Conservation (phyloP, 2,329 filamentous ascomycete genomes). For the Fusarium goolgardi region DNA sequence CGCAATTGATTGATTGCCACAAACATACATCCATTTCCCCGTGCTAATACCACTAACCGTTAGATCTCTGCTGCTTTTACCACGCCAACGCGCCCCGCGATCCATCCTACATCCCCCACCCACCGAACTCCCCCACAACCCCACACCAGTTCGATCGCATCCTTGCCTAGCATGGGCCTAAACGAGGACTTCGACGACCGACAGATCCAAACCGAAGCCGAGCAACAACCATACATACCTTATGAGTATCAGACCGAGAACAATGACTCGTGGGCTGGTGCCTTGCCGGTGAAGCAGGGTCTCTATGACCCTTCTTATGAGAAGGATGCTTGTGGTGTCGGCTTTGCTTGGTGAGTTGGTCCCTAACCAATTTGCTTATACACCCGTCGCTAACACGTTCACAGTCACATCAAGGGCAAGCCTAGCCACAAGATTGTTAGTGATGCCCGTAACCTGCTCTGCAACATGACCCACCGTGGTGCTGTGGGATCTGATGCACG, state of each 20-base stretch:
- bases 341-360: slow-evolving; percentile 89
- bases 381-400: slow-evolving; percentile 37
- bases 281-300: slow-evolving; percentile 97
- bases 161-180: slow-evolving; percentile 76
- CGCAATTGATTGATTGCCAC: slow-evolving; percentile 4
- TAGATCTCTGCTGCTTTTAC: slow-evolving; percentile 46
- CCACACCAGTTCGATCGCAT: slow-evolving; percentile 47
- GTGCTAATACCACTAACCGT: slow-evolving; percentile 36
- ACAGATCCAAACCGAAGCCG: slow-evolving; percentile 70
- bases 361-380: neutral
- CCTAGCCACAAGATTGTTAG: slow-evolving; percentile 98
- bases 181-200: slow-evolving; percentile 75
- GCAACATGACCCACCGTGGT: slow-evolving; percentile 99
- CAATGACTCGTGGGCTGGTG: slow-evolving; percentile 89
- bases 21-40: slow-evolving; percentile 19
- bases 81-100: slow-evolving; percentile 45
- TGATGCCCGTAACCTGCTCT: slow-evolving; percentile 95
- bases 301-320: slow-evolving; percentile 96
- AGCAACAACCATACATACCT: slow-evolving; percentile 69
- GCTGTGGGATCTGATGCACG: slow-evolving; percentile 97
- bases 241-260: slow-evolving; percentile 92
- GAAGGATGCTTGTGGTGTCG: slow-evolving; percentile 99
- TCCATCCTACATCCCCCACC: slow-evolving; percentile 42
- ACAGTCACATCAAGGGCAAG: slow-evolving; percentile 95
- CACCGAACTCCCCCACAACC: slow-evolving; percentile 39